Percentiles rank a stretch among this genome's conserved stretches.
Evolutionary conservation across 768 basidiomycete species (phyloP).

Genomic region (Amanita jacksonii): DNA sequence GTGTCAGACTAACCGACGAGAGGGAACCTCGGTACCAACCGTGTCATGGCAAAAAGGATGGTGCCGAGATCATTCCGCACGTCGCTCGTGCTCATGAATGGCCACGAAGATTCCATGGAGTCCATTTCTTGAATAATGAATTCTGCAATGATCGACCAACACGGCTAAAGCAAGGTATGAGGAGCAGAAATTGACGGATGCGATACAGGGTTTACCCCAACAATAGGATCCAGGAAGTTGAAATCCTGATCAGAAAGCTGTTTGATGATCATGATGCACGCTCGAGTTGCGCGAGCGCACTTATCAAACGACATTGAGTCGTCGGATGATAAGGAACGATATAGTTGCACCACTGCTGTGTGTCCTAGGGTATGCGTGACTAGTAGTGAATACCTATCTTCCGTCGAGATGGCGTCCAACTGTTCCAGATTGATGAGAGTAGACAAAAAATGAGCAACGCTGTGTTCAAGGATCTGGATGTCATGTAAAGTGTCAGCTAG

Average conservation of each 20-base stretch:
- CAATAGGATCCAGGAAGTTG: constrained; percentile 66
- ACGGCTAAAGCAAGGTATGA: constrained; percentile 34
- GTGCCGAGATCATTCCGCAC: constrained; percentile 52
- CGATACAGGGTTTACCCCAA: constrained; percentile 42
- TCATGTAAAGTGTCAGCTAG: constrained; percentile 45
- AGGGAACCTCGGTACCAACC: constrained; percentile 50
- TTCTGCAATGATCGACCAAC: constrained; percentile 65
- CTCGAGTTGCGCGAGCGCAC: constrained; percentile 53
- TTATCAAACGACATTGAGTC: constrained; percentile 56
- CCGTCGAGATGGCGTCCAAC: constrained; percentile 41
- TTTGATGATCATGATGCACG: constrained; percentile 50
- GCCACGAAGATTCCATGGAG: constrained; percentile 54
- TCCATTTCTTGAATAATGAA: constrained; percentile 60
- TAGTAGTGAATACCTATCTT: constrained; percentile 52
- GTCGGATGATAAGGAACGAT: constrained; percentile 50
- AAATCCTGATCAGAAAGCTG: constrained; percentile 56
- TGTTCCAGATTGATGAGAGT: constrained; percentile 60
- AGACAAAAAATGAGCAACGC: constrained; percentile 52
- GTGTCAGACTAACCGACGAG: constrained; percentile 31
- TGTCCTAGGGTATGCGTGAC: constrained; percentile 58
- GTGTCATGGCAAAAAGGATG: constrained; percentile 56
- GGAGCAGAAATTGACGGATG: constrained; percentile 7
- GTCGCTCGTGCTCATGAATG: constrained; percentile 45
- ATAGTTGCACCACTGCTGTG: constrained; percentile 55
- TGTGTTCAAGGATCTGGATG: constrained; percentile 51